Evolutionary conservation across 805 yeast genomes (phyloP).

Genomic region (Wickerhamiella nectarea): DNA sequence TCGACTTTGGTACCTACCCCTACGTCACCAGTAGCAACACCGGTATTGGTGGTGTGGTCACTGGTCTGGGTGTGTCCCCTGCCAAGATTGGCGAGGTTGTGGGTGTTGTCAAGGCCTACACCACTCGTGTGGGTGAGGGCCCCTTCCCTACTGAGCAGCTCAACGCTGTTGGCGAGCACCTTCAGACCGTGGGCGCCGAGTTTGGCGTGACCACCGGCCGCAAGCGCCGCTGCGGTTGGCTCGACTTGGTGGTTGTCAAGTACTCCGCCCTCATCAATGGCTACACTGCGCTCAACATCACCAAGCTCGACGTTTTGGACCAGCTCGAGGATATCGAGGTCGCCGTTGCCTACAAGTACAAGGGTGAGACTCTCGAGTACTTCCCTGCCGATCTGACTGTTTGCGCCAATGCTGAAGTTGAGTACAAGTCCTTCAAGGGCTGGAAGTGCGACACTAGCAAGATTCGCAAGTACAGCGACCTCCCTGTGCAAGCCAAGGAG

Average conservation of each 20-base stretch:
- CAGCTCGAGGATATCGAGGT: constrained; percentile 77
- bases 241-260: constrained; percentile 86
- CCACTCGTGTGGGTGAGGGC: constrained; percentile 98
- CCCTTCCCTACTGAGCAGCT: constrained; percentile 98
- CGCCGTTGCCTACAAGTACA: constrained; percentile 67
- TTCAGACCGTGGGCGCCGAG: constrained; percentile 89
- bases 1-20: constrained; percentile 97
- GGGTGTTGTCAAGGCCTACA: constrained; percentile 97
- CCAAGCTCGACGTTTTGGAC: constrained; percentile 91
- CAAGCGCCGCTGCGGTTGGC: constrained; percentile 98
- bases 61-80: constrained; percentile 97
- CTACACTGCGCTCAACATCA: constrained; percentile 83
- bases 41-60: constrained; percentile 94
- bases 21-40: constrained; percentile 92
- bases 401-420: constrained; percentile 83
- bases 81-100: constrained; percentile 60
- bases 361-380: constrained; percentile 58
- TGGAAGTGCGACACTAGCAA: constrained; percentile 79
- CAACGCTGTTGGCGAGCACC: constrained; percentile 69
- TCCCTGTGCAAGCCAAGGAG: constrained; percentile 77
- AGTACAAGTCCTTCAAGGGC: constrained; percentile 83
- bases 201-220: constrained; percentile 97
- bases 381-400: constrained; percentile 88
- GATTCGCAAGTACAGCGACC: constrained; percentile 52
- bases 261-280: constrained; percentile 89